Conservation (phyloP, 2,329 filamentous ascomycete genomes). For the Aspergillus proliferans region DNA sequence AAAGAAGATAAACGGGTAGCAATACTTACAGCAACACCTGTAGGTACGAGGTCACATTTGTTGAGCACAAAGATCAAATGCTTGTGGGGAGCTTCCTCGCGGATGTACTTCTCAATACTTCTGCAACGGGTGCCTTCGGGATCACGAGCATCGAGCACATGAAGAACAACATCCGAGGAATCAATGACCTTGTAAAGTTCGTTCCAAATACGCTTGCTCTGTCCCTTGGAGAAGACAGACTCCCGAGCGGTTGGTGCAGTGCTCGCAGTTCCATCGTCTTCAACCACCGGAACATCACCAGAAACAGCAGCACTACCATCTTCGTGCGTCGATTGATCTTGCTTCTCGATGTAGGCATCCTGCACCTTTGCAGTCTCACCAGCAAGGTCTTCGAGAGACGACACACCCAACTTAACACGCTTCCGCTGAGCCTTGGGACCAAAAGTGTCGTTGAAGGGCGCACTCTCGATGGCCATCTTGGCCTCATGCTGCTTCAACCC, state of each 20-base stretch:
- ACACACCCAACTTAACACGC: conserved; percentile 79
- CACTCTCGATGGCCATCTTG: conserved; percentile 85
- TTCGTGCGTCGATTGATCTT: conserved; percentile 71
- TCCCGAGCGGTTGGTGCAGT: conserved; percentile 59
- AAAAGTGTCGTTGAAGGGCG: conserved; percentile 82
- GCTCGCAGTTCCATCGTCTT: conserved; percentile 39
- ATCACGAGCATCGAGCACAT: conserved; percentile 84
- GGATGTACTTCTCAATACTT: conserved; percentile 87
- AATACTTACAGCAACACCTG: conserved; percentile 83
- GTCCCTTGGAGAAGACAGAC: conserved; percentile 88
- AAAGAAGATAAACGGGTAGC: conserved; percentile 2
- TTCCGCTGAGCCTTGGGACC: conserved; percentile 92
- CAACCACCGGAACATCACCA: conserved; percentile 42
- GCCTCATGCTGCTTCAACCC: conserved; percentile 87
- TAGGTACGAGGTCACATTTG: conserved; percentile 89
- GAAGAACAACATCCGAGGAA: conserved; percentile 92
- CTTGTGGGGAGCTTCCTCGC: conserved; percentile 91
- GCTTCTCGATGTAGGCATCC: conserved; percentile 70
- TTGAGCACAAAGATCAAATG: conserved; percentile 86
- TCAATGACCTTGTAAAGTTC: conserved; percentile 94
- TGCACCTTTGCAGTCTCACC: conserved; percentile 74
- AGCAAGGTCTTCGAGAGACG: conserved; percentile 74
- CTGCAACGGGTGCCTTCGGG: conserved; percentile 84
- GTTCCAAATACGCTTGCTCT: conserved; percentile 95
- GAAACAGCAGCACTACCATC: conserved; percentile 61